Evolutionary conservation across 495 filamentous ascomycete genomes (phyloP).

Genomic region (Podospora pseudoanserina): DNA sequence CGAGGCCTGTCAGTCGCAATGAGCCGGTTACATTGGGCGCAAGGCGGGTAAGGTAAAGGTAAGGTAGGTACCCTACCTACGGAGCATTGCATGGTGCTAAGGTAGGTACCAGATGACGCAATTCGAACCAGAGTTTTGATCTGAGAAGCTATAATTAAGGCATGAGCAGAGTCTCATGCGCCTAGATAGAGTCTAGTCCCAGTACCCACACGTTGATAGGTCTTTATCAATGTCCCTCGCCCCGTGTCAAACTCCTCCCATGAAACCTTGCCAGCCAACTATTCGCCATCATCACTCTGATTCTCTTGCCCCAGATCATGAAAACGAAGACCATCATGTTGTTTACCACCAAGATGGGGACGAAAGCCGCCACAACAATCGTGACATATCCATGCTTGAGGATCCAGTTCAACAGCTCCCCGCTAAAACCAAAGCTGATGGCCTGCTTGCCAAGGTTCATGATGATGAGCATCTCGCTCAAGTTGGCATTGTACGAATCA

Average conservation of each 20-base stretch:
- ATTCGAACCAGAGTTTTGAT: neutral
- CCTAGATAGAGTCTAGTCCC: too few species aligned
- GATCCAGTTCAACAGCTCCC: conserved; percentile 39
- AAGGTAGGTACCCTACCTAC: neutral
- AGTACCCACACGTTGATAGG: too few species aligned
- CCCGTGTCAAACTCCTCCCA: conserved; percentile 10
- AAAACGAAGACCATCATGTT: conserved; percentile 38
- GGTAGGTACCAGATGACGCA: neutral
- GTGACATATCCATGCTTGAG: conserved; percentile 31
- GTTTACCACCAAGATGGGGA: conserved; percentile 30
- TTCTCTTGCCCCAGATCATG: conserved; percentile 36
- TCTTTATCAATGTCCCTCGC: conserved; percentile 15
- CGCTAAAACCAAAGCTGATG: conserved; percentile 41
- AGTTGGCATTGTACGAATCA: conserved; percentile 61
- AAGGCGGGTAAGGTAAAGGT: neutral
- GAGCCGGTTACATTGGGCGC: neutral
- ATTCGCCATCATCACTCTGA: conserved; percentile 30
- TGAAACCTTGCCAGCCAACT: conserved; percentile 37
- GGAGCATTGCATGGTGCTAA: neutral
- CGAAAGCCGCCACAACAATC: conserved; percentile 35
- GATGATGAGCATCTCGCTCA: conserved; percentile 57
- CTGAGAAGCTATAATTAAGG: neutral
- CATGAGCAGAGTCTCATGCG: neutral
- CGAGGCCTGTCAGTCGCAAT: neutral
- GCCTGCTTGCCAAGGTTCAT: conserved; percentile 62